Evolutionary conservation across 768 basidiomycete species (phyloP).

Genomic region (Lentinula edodes): DNA sequence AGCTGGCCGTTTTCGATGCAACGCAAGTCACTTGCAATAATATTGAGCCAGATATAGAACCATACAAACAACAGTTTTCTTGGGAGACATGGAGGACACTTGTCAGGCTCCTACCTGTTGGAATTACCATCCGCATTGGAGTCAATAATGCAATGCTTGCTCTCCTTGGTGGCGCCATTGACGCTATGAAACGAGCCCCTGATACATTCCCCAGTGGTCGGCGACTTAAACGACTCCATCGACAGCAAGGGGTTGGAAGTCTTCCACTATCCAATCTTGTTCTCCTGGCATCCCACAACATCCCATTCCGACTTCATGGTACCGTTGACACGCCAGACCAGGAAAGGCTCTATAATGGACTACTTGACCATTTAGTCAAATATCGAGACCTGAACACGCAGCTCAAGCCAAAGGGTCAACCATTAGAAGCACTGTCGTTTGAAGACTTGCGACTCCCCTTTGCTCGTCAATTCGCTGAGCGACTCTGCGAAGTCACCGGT

Average conservation of each 20-base stretch:
- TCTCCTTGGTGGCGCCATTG: not conserved
- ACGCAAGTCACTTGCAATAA: not conserved
- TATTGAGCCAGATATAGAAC: not conserved
- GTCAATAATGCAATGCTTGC: not conserved
- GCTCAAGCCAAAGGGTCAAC: not conserved
- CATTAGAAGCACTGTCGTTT: not conserved
- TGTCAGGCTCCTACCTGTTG: not conserved
- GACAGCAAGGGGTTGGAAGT: not conserved
- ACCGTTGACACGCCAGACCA: not conserved
- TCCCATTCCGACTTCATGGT: not conserved
- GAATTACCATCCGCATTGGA: slow-evolving; percentile 1
- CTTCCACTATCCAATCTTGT: not conserved
- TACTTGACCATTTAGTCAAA: not conserved
- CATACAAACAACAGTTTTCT: not conserved
- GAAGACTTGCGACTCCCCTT: not conserved
- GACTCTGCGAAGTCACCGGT: not conserved
- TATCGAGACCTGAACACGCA: not conserved
- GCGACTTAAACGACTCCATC: not conserved
- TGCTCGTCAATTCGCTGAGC: not conserved
- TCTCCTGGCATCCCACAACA: not conserved
- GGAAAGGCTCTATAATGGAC: not conserved
- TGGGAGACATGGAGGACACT: not conserved
- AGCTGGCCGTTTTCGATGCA: not conserved
- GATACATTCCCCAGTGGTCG: not conserved
- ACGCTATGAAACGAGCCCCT: not conserved